Conservation (phyloP, 306 rosid species). For the Macrotyloma uniflorum region DNA sequence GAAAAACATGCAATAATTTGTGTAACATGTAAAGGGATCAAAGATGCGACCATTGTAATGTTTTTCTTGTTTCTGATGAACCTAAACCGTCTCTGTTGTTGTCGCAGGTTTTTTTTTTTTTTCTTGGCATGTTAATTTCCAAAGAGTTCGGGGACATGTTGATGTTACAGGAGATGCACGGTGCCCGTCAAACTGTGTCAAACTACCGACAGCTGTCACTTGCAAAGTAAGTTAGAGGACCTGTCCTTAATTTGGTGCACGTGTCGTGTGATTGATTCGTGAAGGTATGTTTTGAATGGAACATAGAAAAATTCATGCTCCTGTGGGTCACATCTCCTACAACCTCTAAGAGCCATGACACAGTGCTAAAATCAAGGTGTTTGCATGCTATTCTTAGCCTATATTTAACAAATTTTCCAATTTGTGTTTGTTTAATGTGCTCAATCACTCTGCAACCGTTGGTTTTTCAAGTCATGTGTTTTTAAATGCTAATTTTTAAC, state of each 20-base stretch:
- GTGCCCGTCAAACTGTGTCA: conserved; percentile 22
- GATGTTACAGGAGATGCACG: conserved; percentile 27
- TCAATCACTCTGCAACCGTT: conserved; percentile 22
- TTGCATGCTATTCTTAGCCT: conserved; percentile 40
- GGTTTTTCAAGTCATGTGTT: too few species aligned
- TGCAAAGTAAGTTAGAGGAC: conserved; percentile 28
- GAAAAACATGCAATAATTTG: not conserved
- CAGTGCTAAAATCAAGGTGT: conserved; percentile 40
- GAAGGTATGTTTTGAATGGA: conserved; percentile 25
- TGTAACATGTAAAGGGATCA: conserved; percentile 7
- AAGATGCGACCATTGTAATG: not conserved
- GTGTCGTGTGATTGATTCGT: not conserved
- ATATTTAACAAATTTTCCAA: conserved; percentile 28
- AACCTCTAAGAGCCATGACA: conserved; percentile 60
- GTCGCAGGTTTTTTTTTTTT: conserved; percentile 34
- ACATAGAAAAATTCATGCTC: conserved; percentile 10
- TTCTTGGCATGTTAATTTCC: conserved; percentile 36
- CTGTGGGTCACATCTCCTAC: conserved; percentile 47
- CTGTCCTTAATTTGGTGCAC: conserved; percentile 28
- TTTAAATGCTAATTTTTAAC: too few species aligned
- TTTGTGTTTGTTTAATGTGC: conserved; percentile 19
- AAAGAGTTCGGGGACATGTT: conserved; percentile 38
- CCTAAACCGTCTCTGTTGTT: conserved; percentile 39
- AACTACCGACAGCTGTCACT: conserved; percentile 42
- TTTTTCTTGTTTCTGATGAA: conserved; percentile 35